A percentile compares a stretch with the other conserved stretches of the same genome.
Conservation (phyloP, 768 basidiomycete species). For the Lyophyllum decastes region DNA sequence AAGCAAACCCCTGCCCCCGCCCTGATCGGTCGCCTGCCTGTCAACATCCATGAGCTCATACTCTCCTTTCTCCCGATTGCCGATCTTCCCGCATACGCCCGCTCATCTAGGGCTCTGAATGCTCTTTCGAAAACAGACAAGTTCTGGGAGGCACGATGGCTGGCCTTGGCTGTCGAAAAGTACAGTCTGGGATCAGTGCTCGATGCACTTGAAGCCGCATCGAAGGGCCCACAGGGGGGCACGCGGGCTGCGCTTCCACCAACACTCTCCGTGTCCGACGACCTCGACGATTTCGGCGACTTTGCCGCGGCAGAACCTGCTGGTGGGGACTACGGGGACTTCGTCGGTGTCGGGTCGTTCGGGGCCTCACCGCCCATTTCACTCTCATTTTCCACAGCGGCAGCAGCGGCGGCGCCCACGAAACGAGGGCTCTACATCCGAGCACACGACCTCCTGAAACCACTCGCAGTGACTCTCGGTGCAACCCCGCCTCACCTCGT, state of each 20-base stretch:
- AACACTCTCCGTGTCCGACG: slow-evolving; percentile 8
- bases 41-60: slow-evolving; percentile 74
- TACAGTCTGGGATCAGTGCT: slow-evolving; percentile 41
- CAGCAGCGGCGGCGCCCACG: slow-evolving; percentile 27
- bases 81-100: slow-evolving; percentile 77
- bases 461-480: slow-evolving; percentile 53
- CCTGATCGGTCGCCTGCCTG: slow-evolving; percentile 78
- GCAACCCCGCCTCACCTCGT: slow-evolving; percentile 66
- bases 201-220: slow-evolving; percentile 58
- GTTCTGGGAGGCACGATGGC: slow-evolving; percentile 79
- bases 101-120: slow-evolving; percentile 63
- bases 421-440: slow-evolving; percentile 54
- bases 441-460: slow-evolving; percentile 63
- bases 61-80: slow-evolving; percentile 75
- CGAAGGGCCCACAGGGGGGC: slow-evolving; percentile 81
- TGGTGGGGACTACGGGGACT: neutral
- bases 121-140: slow-evolving; percentile 67
- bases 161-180: slow-evolving; percentile 49
- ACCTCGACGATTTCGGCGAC: slow-evolving; percentile 20
- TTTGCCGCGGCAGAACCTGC: slow-evolving; percentile 15
- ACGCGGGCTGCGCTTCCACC: slow-evolving; percentile 8
- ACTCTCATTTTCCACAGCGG: slow-evolving; percentile 17
- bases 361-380: slow-evolving; percentile 19
- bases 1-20: slow-evolving; percentile 25
- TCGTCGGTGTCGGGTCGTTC: slow-evolving; percentile 1